Evolutionary conservation across 2,329 filamentous ascomycete species (phyloP), one percentile per base, ranked within the genome.

Genomic region (Cladophialophora immunda): DNA sequence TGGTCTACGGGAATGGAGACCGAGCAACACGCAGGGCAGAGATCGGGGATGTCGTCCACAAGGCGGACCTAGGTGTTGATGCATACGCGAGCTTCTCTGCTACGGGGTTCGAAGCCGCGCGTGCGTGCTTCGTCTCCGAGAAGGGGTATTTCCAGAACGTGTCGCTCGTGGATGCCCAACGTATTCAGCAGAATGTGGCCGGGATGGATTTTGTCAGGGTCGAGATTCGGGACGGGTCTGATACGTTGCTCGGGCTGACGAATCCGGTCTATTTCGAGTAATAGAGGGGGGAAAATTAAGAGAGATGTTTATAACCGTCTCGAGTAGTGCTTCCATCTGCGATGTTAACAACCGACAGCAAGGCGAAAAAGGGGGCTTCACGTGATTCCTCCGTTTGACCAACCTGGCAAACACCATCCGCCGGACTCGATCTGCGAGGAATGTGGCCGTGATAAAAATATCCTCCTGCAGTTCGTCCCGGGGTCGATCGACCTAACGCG

Each of bases 81-180:
- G 19, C 54, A 17, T 13, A 50, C 22, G 53, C 58, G 15, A 22
- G 11, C 15, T 57, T 69, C 30, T 25, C 63, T 29, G 58, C 65
- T 29, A 53, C 54, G 22, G 62, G 69, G n/a, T 58, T 70, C 50
- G 45, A 32, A n/a, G 56, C 55, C 45, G 47, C 64, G 17, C 57
- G 61, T 38, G 60, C 64, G 17, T 70, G 68, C 50, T 68, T 71
- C 15, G 55, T 71, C 36, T 64, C 61, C 17, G 65, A 72, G n/a
- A 56, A 57, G 29, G 70, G 70, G 7, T 68, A 67, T 53, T 63
- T 70, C 50, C 50, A 66, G 32, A 71, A 70, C 25, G 61, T 53
- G 27, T 63, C 66, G 15, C 56, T 68, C 29, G 56, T 54, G 41
- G 61, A 62, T 57, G 68, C 55, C 8, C 36, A 52, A 45, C 15